These are phyloP conservation scores for Penicillium expansum DNA, from an alignment of 2,329 filamentous ascomycete species.

Conservation along the genomic window DNA sequence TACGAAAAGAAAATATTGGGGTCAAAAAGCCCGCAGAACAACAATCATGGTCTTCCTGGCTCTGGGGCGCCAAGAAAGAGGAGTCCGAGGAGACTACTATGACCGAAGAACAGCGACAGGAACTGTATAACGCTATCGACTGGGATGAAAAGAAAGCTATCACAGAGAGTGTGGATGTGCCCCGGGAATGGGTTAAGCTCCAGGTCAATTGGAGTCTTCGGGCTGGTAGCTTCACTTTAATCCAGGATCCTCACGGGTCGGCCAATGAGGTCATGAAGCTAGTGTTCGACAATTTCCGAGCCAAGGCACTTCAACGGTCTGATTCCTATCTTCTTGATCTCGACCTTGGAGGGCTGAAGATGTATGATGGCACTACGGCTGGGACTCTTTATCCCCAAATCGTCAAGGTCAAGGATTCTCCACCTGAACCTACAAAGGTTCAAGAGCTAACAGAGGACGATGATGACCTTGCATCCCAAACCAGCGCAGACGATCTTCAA, in stretches of 20 bases:
- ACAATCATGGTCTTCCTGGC: slow-evolving; percentile 88
- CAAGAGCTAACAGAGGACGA: slow-evolving; percentile 29
- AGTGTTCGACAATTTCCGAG: slow-evolving; percentile 91
- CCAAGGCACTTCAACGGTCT: slow-evolving; percentile 82
- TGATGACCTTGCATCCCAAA: slow-evolving; percentile 39
- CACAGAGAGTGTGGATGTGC: slow-evolving; percentile 81
- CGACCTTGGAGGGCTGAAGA: slow-evolving; percentile 84
- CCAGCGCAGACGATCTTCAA: slow-evolving; percentile 43
- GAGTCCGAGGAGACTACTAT: slow-evolving; percentile 78
- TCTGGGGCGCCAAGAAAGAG: slow-evolving; percentile 78
- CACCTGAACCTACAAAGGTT: slow-evolving; percentile 52
- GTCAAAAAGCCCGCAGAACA: slow-evolving; percentile 70
- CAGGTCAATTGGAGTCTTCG: slow-evolving; percentile 90
- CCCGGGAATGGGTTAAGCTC: slow-evolving; percentile 87
- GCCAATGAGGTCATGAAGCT: slow-evolving; percentile 79
- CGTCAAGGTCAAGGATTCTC: slow-evolving; percentile 88
- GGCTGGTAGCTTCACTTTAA: slow-evolving; percentile 92
- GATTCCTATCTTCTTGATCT: slow-evolving; percentile 88
- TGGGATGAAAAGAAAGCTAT: slow-evolving; percentile 96
- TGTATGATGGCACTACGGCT: slow-evolving; percentile 93
- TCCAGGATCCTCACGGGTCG: slow-evolving; percentile 76
- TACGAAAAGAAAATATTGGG: slow-evolving; percentile 91
- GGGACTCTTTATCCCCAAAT: slow-evolving; percentile 92
- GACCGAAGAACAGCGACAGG: slow-evolving; percentile 92
- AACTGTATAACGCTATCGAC: slow-evolving; percentile 95